Evolutionary conservation across 2,329 filamentous ascomycete species (phyloP), one percentile per base, ranked within the genome.

Genomic region (Pestalotiopsis sp.): DNA sequence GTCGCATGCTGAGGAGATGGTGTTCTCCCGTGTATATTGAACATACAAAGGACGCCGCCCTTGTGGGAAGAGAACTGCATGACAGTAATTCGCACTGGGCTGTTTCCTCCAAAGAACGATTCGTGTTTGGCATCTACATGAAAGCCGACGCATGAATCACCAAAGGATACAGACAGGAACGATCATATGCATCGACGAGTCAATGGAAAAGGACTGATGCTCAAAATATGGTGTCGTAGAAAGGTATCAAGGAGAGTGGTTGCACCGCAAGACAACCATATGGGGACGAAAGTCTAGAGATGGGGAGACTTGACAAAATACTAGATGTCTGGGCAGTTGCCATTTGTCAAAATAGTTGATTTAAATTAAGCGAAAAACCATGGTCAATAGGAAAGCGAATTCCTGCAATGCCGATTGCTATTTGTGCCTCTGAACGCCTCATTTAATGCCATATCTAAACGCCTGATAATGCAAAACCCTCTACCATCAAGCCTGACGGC

Each of bases 381-480:
- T 14, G 27, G 3, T 4, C 25, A 52, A 64, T 39, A 64, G 20
- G 45, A 52, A 52, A 9, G 7, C 14, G n/a, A 52, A 52, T 52
- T 52, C 45, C 45, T n/a, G 5, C 4, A 23, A 52, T n/a, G 14
- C 2, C 45, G 23, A 52, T 9, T 52, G n/a, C n/a, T 23, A n/a
- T 6, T 11, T 52, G 45, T 52, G 6, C 45, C 45, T 52, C 14
- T 52, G 11, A 52, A 52, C 45, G 45, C 45, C 45, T 52, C 9
- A 9, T 38, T 38, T 23, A 14, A 63, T 45, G 64, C 64, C 25
- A 39, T 58, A 17, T 27, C 12, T 13, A 45, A 66, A 66, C 63
- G 49, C 63, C 63, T 66, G 52, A 12, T 49, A 39, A 66, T 66
- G 63, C 63, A 66, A 31, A 17, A 7, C 58, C 17, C 31, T 25